These are phyloP conservation scores for Chaetoceros muelleri DNA, from an alignment of 108 stramenopile species.

Conservation along the genomic window DNA sequence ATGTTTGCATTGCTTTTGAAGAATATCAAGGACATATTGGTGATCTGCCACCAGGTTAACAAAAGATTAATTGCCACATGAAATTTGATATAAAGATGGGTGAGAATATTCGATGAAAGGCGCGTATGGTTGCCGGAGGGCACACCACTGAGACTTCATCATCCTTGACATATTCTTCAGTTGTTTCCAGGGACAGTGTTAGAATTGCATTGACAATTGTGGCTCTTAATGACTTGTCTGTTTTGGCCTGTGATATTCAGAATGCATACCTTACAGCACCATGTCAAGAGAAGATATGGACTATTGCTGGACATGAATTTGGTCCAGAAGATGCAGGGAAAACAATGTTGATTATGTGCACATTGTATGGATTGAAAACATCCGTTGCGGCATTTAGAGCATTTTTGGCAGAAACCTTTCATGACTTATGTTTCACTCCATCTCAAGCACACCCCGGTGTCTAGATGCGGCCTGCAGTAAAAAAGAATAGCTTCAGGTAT, in stretches of 20 bases:
- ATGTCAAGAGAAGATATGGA: constrained; percentile 12
- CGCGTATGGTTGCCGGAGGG: constrained; percentile 35
- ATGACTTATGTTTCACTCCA: constrained; percentile 7
- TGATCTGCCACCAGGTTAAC: constrained; percentile 6
- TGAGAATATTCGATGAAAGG: constrained; percentile 24
- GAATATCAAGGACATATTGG: background rate
- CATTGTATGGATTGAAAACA: constrained; percentile 16
- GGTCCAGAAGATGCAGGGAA: constrained; percentile 6
- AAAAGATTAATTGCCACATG: constrained; percentile 24
- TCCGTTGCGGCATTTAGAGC: constrained; percentile 8
- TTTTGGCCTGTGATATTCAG: constrained; percentile 12
- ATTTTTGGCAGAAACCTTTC: constrained; percentile 11
- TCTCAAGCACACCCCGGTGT: constrained; percentile 29
- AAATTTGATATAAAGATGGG: constrained; percentile 38
- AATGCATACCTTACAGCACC: constrained; percentile 25
- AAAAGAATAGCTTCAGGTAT: constrained; percentile 5
- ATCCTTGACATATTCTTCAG: constrained; percentile 22
- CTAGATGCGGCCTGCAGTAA: constrained; percentile 10
- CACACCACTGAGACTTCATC: constrained; percentile 18
- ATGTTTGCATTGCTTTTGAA: constrained; percentile 4
- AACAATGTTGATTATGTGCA: constrained; percentile 5
- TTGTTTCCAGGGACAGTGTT: constrained; percentile 27
- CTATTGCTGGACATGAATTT: constrained; percentile 13
- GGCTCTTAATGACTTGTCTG: constrained; percentile 11
- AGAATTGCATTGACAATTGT: background rate